These are phyloP conservation scores for Acanthamoeba castellanii DNA, from an alignment of 208 protist species.

Conservation along the genomic window DNA sequence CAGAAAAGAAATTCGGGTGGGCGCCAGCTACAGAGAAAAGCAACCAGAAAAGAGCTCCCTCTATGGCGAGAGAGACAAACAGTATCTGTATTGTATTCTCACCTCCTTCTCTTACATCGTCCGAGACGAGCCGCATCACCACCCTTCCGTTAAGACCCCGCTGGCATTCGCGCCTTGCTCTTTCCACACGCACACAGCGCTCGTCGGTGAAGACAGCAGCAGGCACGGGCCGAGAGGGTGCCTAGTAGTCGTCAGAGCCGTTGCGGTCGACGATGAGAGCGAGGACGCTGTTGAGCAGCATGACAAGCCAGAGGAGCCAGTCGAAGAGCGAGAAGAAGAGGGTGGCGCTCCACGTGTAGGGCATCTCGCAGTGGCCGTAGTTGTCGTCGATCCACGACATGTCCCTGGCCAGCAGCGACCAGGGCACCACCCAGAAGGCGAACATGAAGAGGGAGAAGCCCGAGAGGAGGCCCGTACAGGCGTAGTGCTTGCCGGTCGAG, in stretches of 20 bases:
- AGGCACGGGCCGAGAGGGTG: no score
- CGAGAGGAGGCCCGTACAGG: not conserved
- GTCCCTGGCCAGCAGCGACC: conserved; percentile 32
- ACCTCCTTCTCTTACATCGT: no score
- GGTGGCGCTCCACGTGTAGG: conserved; percentile 48
- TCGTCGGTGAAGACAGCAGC: no score
- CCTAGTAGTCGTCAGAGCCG: no score
- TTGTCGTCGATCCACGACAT: not conserved
- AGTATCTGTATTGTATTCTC: no score
- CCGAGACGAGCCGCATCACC: no score
- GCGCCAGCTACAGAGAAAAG: no score
- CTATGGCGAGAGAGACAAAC: no score
- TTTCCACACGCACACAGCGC: no score
- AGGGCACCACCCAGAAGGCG: conserved; percentile 22
- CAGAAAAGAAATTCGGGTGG: not conserved
- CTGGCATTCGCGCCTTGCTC: no score
- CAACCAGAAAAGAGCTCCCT: no score
- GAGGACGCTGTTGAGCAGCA: not conserved
- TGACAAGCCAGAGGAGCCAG: conserved; percentile 9
- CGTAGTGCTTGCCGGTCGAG: conserved; percentile 16
- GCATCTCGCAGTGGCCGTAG: not conserved
- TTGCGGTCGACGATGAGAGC: conserved; percentile 12
- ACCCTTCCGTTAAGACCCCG: no score
- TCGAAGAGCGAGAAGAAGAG: conserved; percentile 51
- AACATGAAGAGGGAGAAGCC: conserved; percentile 18